Conservation (phyloP, 73 alveolate species). For the Symbiodinium pilosum region DNA sequence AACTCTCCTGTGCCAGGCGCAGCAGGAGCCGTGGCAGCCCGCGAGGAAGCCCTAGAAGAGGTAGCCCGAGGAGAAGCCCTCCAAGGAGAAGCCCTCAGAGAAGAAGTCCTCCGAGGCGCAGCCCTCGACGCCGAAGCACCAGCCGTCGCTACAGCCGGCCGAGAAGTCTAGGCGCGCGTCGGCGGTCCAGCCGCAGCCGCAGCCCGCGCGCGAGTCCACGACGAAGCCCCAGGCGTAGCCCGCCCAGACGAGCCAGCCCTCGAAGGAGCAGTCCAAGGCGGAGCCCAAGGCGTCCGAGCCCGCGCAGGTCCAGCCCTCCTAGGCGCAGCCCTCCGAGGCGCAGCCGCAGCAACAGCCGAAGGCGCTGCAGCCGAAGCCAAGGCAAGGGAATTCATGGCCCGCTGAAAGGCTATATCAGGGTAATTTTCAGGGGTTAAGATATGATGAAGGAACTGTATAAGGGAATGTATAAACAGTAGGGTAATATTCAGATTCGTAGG, state of each 20-base stretch:
- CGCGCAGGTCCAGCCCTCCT: not conserved
- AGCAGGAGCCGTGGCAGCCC: slow-evolving; percentile 10
- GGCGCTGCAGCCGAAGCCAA: slow-evolving; percentile 4
- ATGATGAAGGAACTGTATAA: too few species aligned
- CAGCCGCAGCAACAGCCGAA: not conserved
- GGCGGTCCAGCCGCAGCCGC: slow-evolving; percentile 11
- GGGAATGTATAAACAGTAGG: too few species aligned
- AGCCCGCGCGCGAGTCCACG: not conserved
- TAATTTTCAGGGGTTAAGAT: too few species aligned
- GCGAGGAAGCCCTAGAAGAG: slow-evolving; percentile 9
- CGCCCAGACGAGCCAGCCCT: not conserved
- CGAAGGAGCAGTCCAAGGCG: not conserved
- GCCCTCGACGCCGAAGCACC: not conserved
- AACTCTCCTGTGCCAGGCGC: not conserved
- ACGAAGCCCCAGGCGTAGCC: not conserved
- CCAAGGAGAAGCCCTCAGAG: not conserved
- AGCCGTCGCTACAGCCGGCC: not conserved
- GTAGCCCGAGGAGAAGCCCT: not conserved
- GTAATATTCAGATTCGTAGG: too few species aligned
- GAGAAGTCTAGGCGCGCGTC: not conserved
- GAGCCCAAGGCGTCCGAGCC: not conserved
- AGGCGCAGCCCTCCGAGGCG: not conserved
- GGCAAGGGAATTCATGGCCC: too few species aligned
- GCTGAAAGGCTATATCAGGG: too few species aligned
- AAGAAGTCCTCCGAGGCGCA: not conserved